phyloP scores from a whole-genome alignment of 768 basidiomycete genomes.

The Pisolithus sp. region DNA sequence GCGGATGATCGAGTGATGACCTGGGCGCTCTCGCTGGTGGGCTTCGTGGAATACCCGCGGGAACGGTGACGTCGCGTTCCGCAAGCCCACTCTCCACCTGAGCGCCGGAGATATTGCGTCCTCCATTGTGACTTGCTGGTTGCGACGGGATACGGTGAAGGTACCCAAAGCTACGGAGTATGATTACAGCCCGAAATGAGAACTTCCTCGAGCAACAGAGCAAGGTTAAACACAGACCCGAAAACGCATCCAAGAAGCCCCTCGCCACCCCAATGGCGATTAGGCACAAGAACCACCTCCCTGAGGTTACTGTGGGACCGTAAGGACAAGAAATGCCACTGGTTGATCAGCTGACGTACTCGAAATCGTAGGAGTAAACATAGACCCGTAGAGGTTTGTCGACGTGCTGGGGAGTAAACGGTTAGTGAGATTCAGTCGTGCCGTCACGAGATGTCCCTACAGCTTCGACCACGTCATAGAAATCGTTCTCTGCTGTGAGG shows the following conservation, averaged over 20 bases:
- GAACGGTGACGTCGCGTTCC: conserved; percentile 65
- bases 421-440: conserved; percentile 2
- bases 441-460: conserved; percentile 39
- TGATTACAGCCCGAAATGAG: conserved; percentile 1
- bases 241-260: conserved; percentile 94
- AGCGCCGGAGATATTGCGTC: conserved; percentile 51
- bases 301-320: conserved; percentile 61
- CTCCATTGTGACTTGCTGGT: conserved; percentile 50
- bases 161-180: conserved; percentile 64
- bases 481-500: conserved; percentile 86
- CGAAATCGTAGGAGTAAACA: conserved; percentile 95
- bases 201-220: not conserved
- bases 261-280: conserved; percentile 96
- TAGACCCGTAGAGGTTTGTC: conserved; percentile 92
- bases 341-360: conserved; percentile 46
- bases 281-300: conserved; percentile 92
- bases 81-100: conserved; percentile 49
- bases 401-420: conserved; percentile 56
- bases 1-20: conserved; percentile 5
- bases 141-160: conserved; percentile 90
- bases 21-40: not conserved
- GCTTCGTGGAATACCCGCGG: conserved; percentile 45
- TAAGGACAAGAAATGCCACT: conserved; percentile 6
- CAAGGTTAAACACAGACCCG: conserved; percentile 50
- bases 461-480: conserved; percentile 92